A percentile compares a stretch with the other conserved stretches of the same genome.
These are phyloP conservation scores for Calonectria multiphialidica DNA, from an alignment of 2,329 filamentous ascomycete genomes.

Conservation along the genomic window DNA sequence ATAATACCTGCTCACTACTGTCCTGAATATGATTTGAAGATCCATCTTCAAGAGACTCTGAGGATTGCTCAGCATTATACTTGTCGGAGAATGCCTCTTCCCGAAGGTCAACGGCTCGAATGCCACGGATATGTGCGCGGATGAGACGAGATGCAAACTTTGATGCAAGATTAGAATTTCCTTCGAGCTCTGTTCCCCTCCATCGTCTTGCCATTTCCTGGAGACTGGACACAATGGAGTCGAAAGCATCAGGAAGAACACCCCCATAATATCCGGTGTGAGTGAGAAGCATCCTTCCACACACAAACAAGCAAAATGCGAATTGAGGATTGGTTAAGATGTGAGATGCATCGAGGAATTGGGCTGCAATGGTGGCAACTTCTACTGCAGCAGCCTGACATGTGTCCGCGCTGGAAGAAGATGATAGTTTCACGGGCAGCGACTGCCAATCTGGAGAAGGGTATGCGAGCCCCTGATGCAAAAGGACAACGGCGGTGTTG, in stretches of 20 bases:
- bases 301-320: slow-evolving; percentile 34
- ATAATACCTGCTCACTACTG: neutral
- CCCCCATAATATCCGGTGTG: slow-evolving; percentile 23
- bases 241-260: slow-evolving; percentile 11
- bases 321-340: slow-evolving; percentile 30
- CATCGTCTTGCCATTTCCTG: slow-evolving; percentile 24
- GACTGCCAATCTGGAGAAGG: slow-evolving; percentile 32
- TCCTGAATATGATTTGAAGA: neutral
- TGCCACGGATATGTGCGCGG: slow-evolving; percentile 6
- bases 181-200: slow-evolving; percentile 19
- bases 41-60: neutral
- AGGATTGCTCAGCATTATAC: neutral
- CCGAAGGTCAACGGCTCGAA: slow-evolving; percentile 12
- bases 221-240: slow-evolving; percentile 28
- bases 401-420: slow-evolving; percentile 31
- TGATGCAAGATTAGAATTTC: slow-evolving; percentile 25
- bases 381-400: slow-evolving; percentile 31
- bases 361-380: slow-evolving; percentile 25
- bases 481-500: slow-evolving; percentile 39
- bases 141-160: slow-evolving; percentile 30
- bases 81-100: slow-evolving; percentile 31
- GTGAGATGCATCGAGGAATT: slow-evolving; percentile 24
- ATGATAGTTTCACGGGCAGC: slow-evolving; percentile 27
- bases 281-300: slow-evolving; percentile 30
- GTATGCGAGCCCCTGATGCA: slow-evolving; percentile 40